phyloP scores from a whole-genome alignment of 352 stramenopile species.

The Phytophthora podocarpi region DNA sequence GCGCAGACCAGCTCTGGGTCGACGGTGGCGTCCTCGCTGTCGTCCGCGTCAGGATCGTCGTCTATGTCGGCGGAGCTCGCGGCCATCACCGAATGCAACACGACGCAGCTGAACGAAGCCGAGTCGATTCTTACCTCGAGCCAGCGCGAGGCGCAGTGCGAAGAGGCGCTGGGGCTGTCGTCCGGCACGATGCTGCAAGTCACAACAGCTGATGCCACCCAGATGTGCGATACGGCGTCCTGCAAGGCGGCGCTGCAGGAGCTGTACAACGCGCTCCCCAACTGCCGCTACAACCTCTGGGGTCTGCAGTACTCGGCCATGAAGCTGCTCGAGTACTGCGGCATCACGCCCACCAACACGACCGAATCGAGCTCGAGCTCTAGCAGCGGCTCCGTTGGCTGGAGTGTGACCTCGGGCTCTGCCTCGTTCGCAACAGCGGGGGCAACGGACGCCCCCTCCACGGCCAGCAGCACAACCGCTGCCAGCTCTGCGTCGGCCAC shows the following conservation, averaged over 20 bases:
- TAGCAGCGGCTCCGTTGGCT: slow-evolving; percentile 22
- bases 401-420: slow-evolving; percentile 28
- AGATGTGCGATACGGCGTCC: slow-evolving; percentile 49
- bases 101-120: slow-evolving; percentile 45
- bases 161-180: slow-evolving; percentile 34
- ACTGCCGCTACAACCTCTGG: slow-evolving; percentile 66
- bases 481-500: slow-evolving; percentile 21
- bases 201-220: slow-evolving; percentile 33
- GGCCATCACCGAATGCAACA: slow-evolving; percentile 52
- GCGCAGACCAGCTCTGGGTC: slow-evolving; percentile 23
- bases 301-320: slow-evolving; percentile 46
- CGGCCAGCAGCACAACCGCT: slow-evolving; percentile 17
- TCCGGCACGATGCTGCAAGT: slow-evolving; percentile 55
- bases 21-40: slow-evolving; percentile 2
- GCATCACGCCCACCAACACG: slow-evolving; percentile 46
- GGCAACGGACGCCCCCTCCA: slow-evolving; percentile 38
- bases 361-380: slow-evolving; percentile 17
- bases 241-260: slow-evolving; percentile 60
- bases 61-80: slow-evolving; percentile 38
- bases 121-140: slow-evolving; percentile 49
- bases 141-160: slow-evolving; percentile 56
- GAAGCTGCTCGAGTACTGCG: slow-evolving; percentile 55
- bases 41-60: slow-evolving; percentile 25
- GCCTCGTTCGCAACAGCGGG: slow-evolving; percentile 45
- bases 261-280: slow-evolving; percentile 62